Evolutionary conservation across 2,329 filamentous ascomycete genomes (phyloP), one percentile per base, ranked within the genome.

Genomic region (Massarina eburnea): DNA sequence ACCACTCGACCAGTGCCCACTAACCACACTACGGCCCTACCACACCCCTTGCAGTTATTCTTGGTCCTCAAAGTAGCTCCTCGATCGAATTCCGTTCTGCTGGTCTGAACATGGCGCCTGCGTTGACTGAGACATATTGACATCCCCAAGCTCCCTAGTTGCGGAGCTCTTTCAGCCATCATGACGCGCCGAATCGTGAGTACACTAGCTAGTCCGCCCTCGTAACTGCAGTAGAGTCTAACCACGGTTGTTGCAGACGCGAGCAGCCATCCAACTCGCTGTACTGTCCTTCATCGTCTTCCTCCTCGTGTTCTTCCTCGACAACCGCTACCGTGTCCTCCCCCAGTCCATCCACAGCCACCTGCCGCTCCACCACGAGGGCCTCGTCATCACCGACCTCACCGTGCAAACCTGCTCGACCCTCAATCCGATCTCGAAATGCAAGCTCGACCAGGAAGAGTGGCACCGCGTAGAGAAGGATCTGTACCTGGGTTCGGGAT

Each of bases 401-500:
- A 88, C 85, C 26, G 79, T 96, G 52, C 80, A 82, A 15, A 85
- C 80, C 41, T 96, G 91, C 72, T 89, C 86, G 8, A 79, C 79
- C 10, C 60, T 94, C 41, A 94, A 91, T 41, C 75, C 74, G 8
- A 86, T 92, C 47, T 86, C 86, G 3, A 86, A 80, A 35, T 95
- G 89, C 73, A 84, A 83, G 52, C 80, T 94, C 51, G 86, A 94
- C 61, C 71, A 78, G 29, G 74, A 82, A 34, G 76, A 81, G 51
- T 96, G 91, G 91, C 84, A 89, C 58, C 86, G 88, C 39, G 77
- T 96, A 51, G 88, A 95, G 55, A 96, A 96, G 73, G 90, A 96
- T 64, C 79, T 96, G 0, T 94, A 90, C 66, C 80, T 96, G 15
- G 83, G 83, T 50, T 82, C 80, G 48, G 81, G 84, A 41, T 89